Conservation (phyloP, 441 rosid species). For the Eutrema salsugineum region DNA sequence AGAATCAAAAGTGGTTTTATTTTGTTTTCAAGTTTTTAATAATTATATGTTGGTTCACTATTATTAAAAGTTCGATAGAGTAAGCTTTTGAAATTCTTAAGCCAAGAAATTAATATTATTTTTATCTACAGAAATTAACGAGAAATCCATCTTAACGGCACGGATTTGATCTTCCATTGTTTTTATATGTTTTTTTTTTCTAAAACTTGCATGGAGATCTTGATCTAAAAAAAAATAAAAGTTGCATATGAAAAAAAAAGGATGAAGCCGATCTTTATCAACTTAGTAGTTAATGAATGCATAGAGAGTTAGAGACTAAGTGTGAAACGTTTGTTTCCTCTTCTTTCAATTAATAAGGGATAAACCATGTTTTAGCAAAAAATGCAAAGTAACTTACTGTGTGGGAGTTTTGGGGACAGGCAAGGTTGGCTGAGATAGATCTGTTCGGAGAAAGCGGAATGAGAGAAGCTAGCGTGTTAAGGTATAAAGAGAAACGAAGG, state of each 20-base stretch:
- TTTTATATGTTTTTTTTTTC: no score
- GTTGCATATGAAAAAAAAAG: background rate
- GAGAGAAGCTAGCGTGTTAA: background rate
- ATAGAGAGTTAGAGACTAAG: no score
- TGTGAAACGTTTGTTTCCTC: background rate
- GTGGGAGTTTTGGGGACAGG: background rate
- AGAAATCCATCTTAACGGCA: background rate
- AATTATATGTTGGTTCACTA: background rate
- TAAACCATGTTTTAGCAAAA: background rate
- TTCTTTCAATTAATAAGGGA: background rate
- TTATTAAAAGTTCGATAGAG: background rate
- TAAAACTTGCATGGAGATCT: no score
- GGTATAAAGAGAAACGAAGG: constrained; percentile 7
- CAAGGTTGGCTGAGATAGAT: constrained; percentile 5
- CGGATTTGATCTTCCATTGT: background rate
- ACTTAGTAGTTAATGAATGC: background rate
- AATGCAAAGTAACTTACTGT: background rate
- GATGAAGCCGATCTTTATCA: background rate
- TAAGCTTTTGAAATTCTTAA: background rate
- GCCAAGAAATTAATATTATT: background rate
- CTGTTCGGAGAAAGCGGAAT: constrained; percentile 1
- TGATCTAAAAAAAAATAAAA: no score
- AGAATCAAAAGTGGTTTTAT: background rate
- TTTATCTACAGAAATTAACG: background rate
- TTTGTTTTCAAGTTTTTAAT: background rate